A percentile compares a stretch with the other conserved stretches of the same genome.
These are phyloP conservation scores for Ophiostoma pallidulum DNA, from an alignment of 2,329 filamentous ascomycete species.

Conservation along the genomic window DNA sequence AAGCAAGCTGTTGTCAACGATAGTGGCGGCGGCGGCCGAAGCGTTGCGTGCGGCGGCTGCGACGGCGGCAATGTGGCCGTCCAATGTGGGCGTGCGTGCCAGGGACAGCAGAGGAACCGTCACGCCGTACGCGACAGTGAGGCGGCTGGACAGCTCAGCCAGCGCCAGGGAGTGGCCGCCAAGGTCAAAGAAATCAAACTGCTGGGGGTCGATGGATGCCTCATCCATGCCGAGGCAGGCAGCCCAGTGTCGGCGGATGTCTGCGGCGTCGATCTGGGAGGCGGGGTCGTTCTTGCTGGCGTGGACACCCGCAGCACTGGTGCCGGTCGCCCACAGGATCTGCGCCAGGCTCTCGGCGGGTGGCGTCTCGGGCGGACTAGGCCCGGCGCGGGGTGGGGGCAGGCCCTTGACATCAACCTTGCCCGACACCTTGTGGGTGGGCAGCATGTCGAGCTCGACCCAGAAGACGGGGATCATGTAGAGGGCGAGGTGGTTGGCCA, in stretches of 20 bases:
- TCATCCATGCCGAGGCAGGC: conserved; percentile 56
- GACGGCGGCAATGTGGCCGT: conserved; percentile 64
- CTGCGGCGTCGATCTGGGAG: conserved; percentile 55
- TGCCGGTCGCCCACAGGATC: conserved; percentile 23
- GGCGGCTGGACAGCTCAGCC: conserved; percentile 63
- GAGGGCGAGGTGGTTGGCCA: conserved; percentile 60
- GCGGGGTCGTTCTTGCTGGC: conserved; percentile 34
- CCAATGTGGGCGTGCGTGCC: conserved; percentile 60
- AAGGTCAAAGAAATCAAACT: conserved; percentile 73
- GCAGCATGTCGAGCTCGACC: conserved; percentile 62
- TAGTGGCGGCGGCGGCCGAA: conserved; percentile 26
- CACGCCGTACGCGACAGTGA: conserved; percentile 63
- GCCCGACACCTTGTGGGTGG: conserved; percentile 69
- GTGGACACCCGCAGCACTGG: background rate
- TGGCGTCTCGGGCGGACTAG: conserved; percentile 32
- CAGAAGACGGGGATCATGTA: conserved; percentile 78
- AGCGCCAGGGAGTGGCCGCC: conserved; percentile 70
- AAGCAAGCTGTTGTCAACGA: conserved; percentile 9
- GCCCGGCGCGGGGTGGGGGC: conserved; percentile 45
- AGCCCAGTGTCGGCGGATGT: conserved; percentile 65
- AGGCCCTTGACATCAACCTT: conserved; percentile 67
- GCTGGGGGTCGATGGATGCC: conserved; percentile 48
- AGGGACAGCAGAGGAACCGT: conserved; percentile 61
- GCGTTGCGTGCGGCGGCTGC: conserved; percentile 61
- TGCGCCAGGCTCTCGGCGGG: conserved; percentile 21